phyloP scores from a whole-genome alignment of 257 asterid genomes.

The Jasminum sambac region DNA sequence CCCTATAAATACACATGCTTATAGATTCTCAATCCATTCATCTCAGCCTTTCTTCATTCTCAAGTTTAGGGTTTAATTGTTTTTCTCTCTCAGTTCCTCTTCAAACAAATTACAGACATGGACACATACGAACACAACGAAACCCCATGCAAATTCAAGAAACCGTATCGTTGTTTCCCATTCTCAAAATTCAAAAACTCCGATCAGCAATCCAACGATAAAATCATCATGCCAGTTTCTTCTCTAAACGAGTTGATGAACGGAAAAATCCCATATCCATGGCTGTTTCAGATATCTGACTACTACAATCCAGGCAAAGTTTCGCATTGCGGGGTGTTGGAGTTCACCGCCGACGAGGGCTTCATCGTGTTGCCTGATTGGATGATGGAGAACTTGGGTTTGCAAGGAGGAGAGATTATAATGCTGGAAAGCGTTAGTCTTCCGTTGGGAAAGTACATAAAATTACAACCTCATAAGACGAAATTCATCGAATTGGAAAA shows the following conservation, averaged over 20 bases:
- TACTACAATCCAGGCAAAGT: slow-evolving; percentile 4
- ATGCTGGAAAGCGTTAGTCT: slow-evolving; percentile 29
- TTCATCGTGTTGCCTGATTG: slow-evolving; percentile 33
- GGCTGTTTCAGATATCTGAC: neutral
- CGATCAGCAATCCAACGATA: neutral
- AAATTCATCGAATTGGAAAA: slow-evolving; percentile 36
- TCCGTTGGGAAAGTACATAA: slow-evolving; percentile 30
- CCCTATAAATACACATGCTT: no score
- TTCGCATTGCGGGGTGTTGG: slow-evolving; percentile 40
- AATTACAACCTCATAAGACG: slow-evolving; percentile 34
- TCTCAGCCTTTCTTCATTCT: neutral
- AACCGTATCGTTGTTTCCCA: neutral
- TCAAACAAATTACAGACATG: neutral
- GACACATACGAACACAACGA: no score
- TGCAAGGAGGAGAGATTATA: slow-evolving; percentile 42
- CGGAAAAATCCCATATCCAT: neutral
- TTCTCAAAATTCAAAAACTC: neutral
- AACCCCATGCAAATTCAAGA: no score
- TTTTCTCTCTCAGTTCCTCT: no score
- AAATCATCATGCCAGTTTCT: neutral
- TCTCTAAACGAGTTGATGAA: neutral
- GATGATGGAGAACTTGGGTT: slow-evolving; percentile 45
- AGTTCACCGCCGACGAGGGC: slow-evolving; percentile 39
- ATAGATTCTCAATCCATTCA: no score
- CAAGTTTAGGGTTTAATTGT: neutral